These are phyloP conservation scores for Arthrobotrys conoides DNA, from an alignment of 2,329 filamentous ascomycete genomes.

Conservation along the genomic window DNA sequence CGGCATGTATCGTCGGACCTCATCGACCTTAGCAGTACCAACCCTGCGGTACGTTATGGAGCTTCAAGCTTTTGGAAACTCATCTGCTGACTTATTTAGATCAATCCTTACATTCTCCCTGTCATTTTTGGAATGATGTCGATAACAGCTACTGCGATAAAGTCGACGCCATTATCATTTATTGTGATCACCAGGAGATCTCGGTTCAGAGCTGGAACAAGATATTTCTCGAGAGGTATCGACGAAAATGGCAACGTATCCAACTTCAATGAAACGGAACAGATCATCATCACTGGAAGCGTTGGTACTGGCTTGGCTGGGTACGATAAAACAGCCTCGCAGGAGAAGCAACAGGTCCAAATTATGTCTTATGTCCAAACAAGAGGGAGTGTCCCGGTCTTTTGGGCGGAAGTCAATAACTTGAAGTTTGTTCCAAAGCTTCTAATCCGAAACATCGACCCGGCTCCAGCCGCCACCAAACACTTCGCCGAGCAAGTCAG, in stretches of 20 bases:
- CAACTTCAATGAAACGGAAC: constrained; percentile 99
- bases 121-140: constrained; percentile 97
- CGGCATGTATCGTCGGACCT: constrained; percentile 90
- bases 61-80: not conserved
- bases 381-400: constrained; percentile 93
- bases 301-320: constrained; percentile 72
- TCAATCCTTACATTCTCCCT: constrained; percentile 93
- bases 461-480: constrained; percentile 81
- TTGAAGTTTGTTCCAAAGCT: constrained; percentile 92
- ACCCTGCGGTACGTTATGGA: constrained; percentile 61
- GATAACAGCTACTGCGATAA: constrained; percentile 87
- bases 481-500: constrained; percentile 96
- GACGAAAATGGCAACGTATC: constrained; percentile 96
- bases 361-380: constrained; percentile 96
- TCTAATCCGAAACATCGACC: constrained; percentile 86
- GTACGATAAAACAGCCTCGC: constrained; percentile 60
- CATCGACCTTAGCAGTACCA: constrained; percentile 82
- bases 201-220: constrained; percentile 87
- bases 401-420: constrained; percentile 96
- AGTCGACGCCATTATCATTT: constrained; percentile 85
- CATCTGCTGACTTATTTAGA: constrained; percentile 64
- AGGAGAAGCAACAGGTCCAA: constrained; percentile 80
- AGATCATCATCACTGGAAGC: constrained; percentile 91
- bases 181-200: constrained; percentile 90
- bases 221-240: constrained; percentile 94